Percentiles rank a stretch among this genome's conserved stretches.
These are phyloP conservation scores for Triticum monococcum DNA, from an alignment of 176 grass and related monocot species.

Conservation along the genomic window DNA sequence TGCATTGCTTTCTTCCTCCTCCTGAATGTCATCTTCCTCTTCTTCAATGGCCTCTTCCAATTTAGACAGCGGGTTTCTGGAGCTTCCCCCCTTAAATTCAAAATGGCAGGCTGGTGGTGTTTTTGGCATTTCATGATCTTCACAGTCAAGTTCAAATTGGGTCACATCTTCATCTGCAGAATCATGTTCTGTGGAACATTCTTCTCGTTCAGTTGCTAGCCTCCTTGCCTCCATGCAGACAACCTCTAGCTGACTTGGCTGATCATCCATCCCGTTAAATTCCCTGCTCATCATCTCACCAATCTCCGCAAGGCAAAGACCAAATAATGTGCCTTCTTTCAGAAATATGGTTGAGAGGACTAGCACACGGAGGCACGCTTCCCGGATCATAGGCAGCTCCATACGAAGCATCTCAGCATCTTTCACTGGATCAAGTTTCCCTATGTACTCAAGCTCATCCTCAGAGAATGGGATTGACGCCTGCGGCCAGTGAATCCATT, in stretches of 20 bases:
- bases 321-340: constrained; percentile 74
- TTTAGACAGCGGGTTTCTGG: constrained; percentile 57
- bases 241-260: constrained; percentile 83
- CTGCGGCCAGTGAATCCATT: constrained; percentile 96
- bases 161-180: constrained; percentile 49
- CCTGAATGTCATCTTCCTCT: constrained; percentile 54
- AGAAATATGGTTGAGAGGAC: constrained; percentile 87
- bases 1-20: constrained; percentile 52
- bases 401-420: constrained; percentile 76
- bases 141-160: constrained; percentile 75
- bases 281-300: constrained; percentile 94
- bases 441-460: constrained; percentile 80
- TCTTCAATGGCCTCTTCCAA: constrained; percentile 59
- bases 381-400: constrained; percentile 86
- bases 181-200: constrained; percentile 44
- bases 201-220: constrained; percentile 58
- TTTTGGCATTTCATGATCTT: constrained; percentile 44
- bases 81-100: constrained; percentile 46
- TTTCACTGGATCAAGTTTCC: constrained; percentile 69
- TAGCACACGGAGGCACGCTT: constrained; percentile 83
- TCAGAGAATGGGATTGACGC: constrained; percentile 77
- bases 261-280: constrained; percentile 61
- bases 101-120: constrained; percentile 31
- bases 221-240: constrained; percentile 81
- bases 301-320: constrained; percentile 80